Evolutionary conservation across 2,329 filamentous ascomycete genomes (phyloP).

Genomic region (Fusarium xyrophilum): DNA sequence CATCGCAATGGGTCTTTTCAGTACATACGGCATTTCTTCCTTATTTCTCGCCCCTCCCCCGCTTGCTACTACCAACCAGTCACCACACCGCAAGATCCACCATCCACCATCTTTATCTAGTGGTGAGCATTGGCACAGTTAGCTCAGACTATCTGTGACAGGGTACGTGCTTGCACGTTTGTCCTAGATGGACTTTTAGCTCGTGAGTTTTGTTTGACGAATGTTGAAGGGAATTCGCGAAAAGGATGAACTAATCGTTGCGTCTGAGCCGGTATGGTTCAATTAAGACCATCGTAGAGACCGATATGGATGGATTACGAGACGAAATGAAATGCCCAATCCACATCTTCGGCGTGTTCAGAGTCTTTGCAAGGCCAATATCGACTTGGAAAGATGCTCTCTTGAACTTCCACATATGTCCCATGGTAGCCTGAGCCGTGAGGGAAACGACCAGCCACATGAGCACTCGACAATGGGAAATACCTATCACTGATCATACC

Average conservation of each 20-base stretch:
- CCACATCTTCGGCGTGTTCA: not conserved
- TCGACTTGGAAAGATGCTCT: not conserved
- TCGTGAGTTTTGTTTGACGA: not conserved
- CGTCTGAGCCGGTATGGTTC: not conserved
- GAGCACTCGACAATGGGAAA: not conserved
- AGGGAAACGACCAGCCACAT: slow-evolving; percentile 3
- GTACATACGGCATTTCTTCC: slow-evolving; percentile 9
- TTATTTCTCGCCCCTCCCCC: slow-evolving; percentile 35
- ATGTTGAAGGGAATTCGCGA: not conserved
- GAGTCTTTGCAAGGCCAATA: not conserved
- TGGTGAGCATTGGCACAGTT: slow-evolving; percentile 9
- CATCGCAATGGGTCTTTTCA: slow-evolving; percentile 7
- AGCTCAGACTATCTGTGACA: slow-evolving; percentile 23
- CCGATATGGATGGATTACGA: not conserved
- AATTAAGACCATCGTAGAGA: not conserved
- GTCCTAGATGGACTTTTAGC: slow-evolving; percentile 4
- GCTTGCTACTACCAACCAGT: slow-evolving; percentile 25
- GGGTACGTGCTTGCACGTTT: slow-evolving; percentile 10
- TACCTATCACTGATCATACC: not conserved
- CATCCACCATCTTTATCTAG: slow-evolving; percentile 23
- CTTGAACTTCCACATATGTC: slow-evolving; percentile 10
- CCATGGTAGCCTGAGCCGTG: slow-evolving; percentile 10
- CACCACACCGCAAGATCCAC: slow-evolving; percentile 31
- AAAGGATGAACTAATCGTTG: not conserved
- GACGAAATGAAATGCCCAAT: not conserved